Percentiles rank a stretch among this genome's conserved stretches.
Conservation (phyloP, 108 stramenopile genomes). For the Mayamaea pseudoterrestris region DNA sequence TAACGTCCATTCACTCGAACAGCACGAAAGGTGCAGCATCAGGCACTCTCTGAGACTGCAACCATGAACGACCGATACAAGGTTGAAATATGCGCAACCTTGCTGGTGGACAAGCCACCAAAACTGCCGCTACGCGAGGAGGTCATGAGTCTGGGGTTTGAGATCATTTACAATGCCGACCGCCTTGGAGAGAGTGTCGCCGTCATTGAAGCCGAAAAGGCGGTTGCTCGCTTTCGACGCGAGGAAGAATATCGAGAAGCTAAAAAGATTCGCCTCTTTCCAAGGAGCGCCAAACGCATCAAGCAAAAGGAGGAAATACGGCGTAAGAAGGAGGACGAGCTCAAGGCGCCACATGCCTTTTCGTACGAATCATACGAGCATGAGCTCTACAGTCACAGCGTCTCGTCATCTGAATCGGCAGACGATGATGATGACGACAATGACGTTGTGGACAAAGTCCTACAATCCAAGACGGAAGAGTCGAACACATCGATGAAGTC, state of each 20-base stretch:
- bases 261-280: slow-evolving; percentile 7
- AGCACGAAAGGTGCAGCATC: too few relatives aligned
- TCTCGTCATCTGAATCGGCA: not conserved
- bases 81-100: slow-evolving; percentile 48
- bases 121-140: slow-evolving; percentile 48
- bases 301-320: slow-evolving; percentile 5
- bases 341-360: slow-evolving; percentile 1
- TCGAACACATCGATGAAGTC: not conserved
- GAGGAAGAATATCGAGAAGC: slow-evolving; percentile 1
- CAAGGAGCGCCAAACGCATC: not conserved
- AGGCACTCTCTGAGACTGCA: too few relatives aligned
- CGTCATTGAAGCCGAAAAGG: slow-evolving; percentile 12
- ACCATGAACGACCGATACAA: too few relatives aligned
- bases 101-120: slow-evolving; percentile 34
- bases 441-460: not conserved
- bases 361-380: slow-evolving; percentile 7
- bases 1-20: too few relatives aligned
- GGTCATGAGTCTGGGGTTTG: slow-evolving; percentile 39
- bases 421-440: not conserved
- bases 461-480: too few relatives aligned
- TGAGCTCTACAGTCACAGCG: too few relatives aligned
- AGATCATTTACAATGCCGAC: slow-evolving; percentile 39
- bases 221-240: slow-evolving; percentile 9
- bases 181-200: slow-evolving; percentile 20
- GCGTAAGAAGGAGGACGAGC: slow-evolving; percentile 4